A percentile compares a stretch with the other conserved stretches of the same genome.
Conservation (phyloP, 495 filamentous ascomycete species). For the Melanomma pulvis-pyrius region DNA sequence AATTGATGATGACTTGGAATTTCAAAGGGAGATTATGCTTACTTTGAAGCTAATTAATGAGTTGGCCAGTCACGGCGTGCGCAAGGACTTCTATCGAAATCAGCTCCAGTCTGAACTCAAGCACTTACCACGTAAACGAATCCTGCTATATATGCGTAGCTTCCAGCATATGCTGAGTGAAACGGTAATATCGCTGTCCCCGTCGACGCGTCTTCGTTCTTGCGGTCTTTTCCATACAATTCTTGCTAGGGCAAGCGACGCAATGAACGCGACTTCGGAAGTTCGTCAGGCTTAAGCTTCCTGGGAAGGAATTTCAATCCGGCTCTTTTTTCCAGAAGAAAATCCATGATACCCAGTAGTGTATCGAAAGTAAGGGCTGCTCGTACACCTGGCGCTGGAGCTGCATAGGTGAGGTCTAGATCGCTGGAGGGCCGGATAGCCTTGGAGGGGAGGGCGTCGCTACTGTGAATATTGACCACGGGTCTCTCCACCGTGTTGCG, state of each 20-base stretch:
- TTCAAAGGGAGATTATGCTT: neutral
- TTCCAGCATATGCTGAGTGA: neutral
- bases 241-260: neutral
- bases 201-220: neutral
- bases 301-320: no score
- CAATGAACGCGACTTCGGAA: no score
- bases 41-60: slow-evolving; percentile 3
- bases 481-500: no score
- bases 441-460: neutral
- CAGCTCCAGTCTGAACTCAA: neutral
- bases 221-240: neutral
- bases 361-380: neutral
- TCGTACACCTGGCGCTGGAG: neutral
- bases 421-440: neutral
- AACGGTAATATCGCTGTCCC: neutral
- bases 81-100: neutral
- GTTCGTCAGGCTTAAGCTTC: no score
- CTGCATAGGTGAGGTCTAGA: neutral
- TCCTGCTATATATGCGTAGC: neutral
- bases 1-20: neutral
- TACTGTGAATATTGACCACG: neutral
- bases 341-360: neutral
- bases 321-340: no score
- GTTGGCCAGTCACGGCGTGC: slow-evolving; percentile 5
- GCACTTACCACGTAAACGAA: neutral